These are phyloP conservation scores for Trichoderma erinaceum DNA, from an alignment of 495 filamentous ascomycete genomes.

Conservation along the genomic window DNA sequence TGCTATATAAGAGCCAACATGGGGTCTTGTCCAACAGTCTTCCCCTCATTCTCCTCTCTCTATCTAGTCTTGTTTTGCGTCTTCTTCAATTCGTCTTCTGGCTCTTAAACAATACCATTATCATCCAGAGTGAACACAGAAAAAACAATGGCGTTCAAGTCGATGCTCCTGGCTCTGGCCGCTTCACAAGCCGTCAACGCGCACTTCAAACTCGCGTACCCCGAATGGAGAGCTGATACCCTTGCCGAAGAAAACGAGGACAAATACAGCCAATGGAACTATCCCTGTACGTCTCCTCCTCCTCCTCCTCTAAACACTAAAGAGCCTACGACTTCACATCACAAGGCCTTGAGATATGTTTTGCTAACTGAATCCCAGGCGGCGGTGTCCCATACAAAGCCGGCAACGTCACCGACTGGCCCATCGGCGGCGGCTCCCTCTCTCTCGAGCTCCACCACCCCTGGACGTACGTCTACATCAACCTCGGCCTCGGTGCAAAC, in stretches of 20 bases:
- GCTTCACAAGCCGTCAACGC: conserved; percentile 39
- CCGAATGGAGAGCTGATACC: conserved; percentile 50
- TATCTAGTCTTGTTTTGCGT: background rate
- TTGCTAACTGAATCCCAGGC: conserved; percentile 32
- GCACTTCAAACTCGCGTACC: conserved; percentile 54
- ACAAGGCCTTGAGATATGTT: background rate
- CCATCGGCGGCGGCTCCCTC: conserved; percentile 50
- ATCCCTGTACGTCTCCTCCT: conserved; percentile 42
- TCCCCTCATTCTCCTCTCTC: background rate
- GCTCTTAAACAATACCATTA: background rate
- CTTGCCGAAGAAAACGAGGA: conserved; percentile 24
- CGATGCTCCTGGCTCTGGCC: conserved; percentile 29
- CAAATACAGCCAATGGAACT: conserved; percentile 47
- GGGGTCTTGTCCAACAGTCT: no score
- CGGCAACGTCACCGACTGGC: conserved; percentile 57
- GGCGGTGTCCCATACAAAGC: conserved; percentile 45
- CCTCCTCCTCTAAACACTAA: conserved; percentile 3
- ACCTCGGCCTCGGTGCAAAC: conserved; percentile 52
- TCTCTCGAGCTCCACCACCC: conserved; percentile 46
- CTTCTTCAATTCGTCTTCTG: background rate
- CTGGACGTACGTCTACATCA: conserved; percentile 55
- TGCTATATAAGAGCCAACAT: background rate
- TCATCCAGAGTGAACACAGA: background rate
- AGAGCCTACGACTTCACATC: conserved; percentile 19
- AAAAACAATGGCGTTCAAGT: conserved; percentile 26